Conservation (phyloP, 2,329 filamentous ascomycete species). For the Trichoderma atrobrunneum region DNA sequence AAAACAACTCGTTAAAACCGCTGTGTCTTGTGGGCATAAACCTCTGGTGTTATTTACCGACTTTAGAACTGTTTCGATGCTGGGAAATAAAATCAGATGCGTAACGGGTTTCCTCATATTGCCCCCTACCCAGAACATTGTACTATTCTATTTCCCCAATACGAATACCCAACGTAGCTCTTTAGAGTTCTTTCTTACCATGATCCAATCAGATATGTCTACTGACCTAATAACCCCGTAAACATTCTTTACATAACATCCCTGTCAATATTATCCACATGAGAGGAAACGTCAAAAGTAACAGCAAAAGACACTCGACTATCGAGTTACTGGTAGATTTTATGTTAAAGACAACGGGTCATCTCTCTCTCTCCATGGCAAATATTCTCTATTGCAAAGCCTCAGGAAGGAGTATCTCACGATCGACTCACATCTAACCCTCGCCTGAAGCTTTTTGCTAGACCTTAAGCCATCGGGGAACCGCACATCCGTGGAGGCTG, state of each 20-base stretch:
- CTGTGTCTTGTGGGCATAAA: not conserved
- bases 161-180: not conserved
- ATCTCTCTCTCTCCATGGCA: not conserved
- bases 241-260: not conserved
- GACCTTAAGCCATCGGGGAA: not conserved
- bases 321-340: not conserved
- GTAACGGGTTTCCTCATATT: not conserved
- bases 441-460: not conserved
- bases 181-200: not conserved
- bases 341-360: not conserved
- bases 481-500: not conserved
- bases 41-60: not conserved
- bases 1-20: not conserved
- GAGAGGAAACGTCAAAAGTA: not conserved
- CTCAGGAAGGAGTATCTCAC: not conserved
- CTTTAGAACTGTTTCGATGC: not conserved
- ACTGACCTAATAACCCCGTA: not conserved
- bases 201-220: not conserved
- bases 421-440: not conserved
- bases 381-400: not conserved
- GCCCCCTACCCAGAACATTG: not conserved
- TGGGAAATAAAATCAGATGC: not conserved
- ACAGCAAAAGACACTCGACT: not conserved
- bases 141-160: not conserved
- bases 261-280: not conserved